A percentile compares a stretch with the other conserved stretches of the same genome.
Evolutionary conservation across 495 filamentous ascomycete species (phyloP).

Genomic region (Cudoniella acicularis): DNA sequence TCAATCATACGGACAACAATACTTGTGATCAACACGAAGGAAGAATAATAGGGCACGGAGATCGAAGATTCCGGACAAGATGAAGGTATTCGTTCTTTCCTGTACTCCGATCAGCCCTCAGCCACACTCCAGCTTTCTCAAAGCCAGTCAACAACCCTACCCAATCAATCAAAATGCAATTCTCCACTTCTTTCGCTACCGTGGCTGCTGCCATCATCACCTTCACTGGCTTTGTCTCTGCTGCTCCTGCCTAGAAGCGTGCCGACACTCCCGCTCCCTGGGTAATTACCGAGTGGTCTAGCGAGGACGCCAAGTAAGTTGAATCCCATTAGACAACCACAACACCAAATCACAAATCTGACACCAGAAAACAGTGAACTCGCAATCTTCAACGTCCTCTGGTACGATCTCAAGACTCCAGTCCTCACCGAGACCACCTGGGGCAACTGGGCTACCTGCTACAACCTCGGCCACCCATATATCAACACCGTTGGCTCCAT

Average conservation of each 20-base stretch:
- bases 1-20: no score
- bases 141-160: background rate
- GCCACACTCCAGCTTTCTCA: no score
- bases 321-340: no score
- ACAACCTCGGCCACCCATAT: background rate
- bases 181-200: background rate
- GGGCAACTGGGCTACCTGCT: background rate
- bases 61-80: no score
- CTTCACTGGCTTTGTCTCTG: background rate
- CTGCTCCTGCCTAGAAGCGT: background rate
- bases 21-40: no score
- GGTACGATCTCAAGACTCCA: background rate
- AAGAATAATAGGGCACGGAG: no score
- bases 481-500: background rate
- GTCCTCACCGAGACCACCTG: background rate
- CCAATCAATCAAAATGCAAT: slow-evolving; percentile 1
- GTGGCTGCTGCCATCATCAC: background rate
- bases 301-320: no score
- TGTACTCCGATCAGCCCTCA: no score
- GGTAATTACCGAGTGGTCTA: no score
- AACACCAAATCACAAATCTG: no score
- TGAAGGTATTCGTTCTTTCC: no score
- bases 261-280: background rate
- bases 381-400: background rate
- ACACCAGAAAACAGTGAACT: no score